Conservation (phyloP, 2,329 filamentous ascomycete genomes). For the Cladobotryum protrusum region DNA sequence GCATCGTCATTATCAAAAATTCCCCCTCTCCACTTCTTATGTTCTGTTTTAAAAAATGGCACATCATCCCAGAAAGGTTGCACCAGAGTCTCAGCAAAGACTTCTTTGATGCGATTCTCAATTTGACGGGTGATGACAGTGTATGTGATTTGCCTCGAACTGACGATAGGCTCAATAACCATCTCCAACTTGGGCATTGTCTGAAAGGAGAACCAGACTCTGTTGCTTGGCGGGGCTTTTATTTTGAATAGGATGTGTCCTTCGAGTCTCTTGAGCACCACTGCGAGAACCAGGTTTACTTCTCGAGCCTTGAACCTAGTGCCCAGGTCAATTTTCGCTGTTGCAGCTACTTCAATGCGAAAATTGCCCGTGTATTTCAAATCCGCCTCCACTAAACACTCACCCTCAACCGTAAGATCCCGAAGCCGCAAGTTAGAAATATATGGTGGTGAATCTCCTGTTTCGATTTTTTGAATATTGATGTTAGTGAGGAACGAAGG, state of each 20-base stretch:
- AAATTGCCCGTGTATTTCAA: constrained; percentile 86
- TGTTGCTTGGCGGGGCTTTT: constrained; percentile 92
- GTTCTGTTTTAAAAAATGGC: constrained; percentile 77
- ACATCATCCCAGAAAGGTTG: constrained; percentile 94
- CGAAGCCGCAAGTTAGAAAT: constrained; percentile 83
- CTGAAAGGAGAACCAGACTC: constrained; percentile 93
- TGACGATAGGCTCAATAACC: constrained; percentile 92
- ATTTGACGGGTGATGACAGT: constrained; percentile 87
- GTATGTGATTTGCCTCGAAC: constrained; percentile 91
- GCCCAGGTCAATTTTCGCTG: constrained; percentile 84
- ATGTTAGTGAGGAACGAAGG: constrained; percentile 85
- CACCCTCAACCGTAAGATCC: constrained; percentile 86
- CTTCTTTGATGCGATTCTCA: constrained; percentile 89
- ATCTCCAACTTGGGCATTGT: constrained; percentile 91
- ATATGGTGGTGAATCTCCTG: constrained; percentile 79
- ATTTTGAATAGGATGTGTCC: constrained; percentile 80
- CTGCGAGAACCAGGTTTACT: constrained; percentile 81
- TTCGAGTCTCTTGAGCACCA: constrained; percentile 76
- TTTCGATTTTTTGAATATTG: constrained; percentile 73
- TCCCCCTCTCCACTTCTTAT: constrained; percentile 76
- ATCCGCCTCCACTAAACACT: constrained; percentile 81
- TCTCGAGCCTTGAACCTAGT: constrained; percentile 82
- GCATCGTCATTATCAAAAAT: constrained; percentile 61
- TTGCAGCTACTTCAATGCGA: constrained; percentile 84
- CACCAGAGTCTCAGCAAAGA: constrained; percentile 86